Conservation (phyloP, 1,284 basidiomycete species). For the Ganoderma leucocontextum region DNA sequence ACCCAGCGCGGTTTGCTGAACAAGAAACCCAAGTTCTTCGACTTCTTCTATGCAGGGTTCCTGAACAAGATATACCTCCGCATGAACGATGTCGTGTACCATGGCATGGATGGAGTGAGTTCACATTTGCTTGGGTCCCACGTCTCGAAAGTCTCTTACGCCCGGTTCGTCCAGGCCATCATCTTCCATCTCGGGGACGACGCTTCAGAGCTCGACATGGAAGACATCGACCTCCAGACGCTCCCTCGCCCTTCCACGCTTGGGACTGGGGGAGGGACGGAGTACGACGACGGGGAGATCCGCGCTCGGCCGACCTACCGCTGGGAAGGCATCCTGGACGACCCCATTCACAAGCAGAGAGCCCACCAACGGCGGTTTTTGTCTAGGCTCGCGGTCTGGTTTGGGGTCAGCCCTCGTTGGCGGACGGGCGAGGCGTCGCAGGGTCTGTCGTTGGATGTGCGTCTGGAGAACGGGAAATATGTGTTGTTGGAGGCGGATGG, state of each 20-base stretch:
- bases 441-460: conserved; percentile 68
- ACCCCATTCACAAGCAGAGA: conserved; percentile 52
- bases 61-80: conserved; percentile 81
- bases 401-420: conserved; percentile 72
- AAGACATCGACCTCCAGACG: conserved; percentile 63
- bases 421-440: conserved; percentile 55
- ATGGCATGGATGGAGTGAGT: conserved; percentile 57
- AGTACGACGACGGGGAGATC: conserved; percentile 71
- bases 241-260: conserved; percentile 59
- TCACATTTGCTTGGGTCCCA: neutral
- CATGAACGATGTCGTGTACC: conserved; percentile 78
- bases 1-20: conserved; percentile 67
- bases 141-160: no score
- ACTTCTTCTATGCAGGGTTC: conserved; percentile 74
- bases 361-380: conserved; percentile 49
- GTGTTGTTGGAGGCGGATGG: conserved; percentile 47
- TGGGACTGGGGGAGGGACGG: conserved; percentile 77
- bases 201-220: conserved; percentile 63
- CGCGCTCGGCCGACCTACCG: conserved; percentile 67
- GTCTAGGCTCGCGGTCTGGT: conserved; percentile 69
- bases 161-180: conserved; percentile 54
- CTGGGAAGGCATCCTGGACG: conserved; percentile 77
- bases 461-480: conserved; percentile 63
- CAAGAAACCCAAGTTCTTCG: conserved; percentile 52
- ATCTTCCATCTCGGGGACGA: conserved; percentile 67